Conservation (phyloP, 345 rosid species). For the Mallotus nudiflorus region DNA sequence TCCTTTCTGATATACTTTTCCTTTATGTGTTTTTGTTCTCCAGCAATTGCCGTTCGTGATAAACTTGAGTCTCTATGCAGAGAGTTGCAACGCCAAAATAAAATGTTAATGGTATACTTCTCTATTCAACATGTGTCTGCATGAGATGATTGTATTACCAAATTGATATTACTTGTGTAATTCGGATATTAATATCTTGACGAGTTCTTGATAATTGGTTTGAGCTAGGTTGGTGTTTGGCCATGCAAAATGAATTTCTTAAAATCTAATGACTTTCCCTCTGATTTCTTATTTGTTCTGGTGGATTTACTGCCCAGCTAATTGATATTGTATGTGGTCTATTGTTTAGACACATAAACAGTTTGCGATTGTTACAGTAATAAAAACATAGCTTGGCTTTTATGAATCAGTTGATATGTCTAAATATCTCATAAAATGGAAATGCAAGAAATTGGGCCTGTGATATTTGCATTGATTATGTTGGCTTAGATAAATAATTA, state of each 20-base stretch:
- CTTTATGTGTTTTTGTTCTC: conserved; percentile 12
- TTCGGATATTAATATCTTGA: too few species aligned
- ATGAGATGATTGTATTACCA: too few species aligned
- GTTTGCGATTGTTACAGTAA: not conserved
- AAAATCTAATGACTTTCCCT: not conserved
- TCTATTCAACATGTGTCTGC: too few species aligned
- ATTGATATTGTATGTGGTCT: not conserved
- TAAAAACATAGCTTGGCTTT: not conserved
- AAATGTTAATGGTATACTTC: conserved; percentile 73
- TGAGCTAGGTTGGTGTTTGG: too few species aligned
- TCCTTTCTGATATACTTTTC: conserved; percentile 5
- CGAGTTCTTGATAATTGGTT: too few species aligned
- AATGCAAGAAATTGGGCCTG: not conserved
- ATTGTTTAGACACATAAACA: not conserved
- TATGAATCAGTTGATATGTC: not conserved
- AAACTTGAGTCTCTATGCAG: conserved; percentile 91
- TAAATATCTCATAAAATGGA: not conserved
- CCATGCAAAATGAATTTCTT: too few species aligned
- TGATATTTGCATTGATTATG: not conserved
- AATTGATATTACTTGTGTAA: too few species aligned
- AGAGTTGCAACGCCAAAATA: conserved; percentile 93
- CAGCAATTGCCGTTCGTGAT: conserved; percentile 81
- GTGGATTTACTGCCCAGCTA: not conserved
- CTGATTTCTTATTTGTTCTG: not conserved
- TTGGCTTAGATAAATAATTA: not conserved